Evolutionary conservation across 2,329 filamentous ascomycete genomes (phyloP), one percentile per base, ranked within the genome.

Genomic region (Metarhizium guizhouense): DNA sequence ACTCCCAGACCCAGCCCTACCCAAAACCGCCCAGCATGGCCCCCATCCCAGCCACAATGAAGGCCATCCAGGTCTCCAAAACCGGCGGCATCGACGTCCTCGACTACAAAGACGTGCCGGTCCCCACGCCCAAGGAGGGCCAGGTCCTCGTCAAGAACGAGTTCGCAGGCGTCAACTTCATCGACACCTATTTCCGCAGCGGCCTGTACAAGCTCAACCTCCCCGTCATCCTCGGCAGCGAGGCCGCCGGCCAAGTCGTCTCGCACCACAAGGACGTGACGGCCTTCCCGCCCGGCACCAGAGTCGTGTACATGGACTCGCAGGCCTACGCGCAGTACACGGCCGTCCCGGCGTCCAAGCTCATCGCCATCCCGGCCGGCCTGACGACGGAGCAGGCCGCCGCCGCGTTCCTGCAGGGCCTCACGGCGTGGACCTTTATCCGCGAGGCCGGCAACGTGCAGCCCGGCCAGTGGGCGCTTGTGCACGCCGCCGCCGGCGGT

Each of bases 111-210:
- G 82, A 90, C 65, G 69, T 90, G 3, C 84, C 70, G 18, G 82
- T 95, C 1, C 89, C 90, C 0, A 73, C 77, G 52, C 81, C 80
- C 2, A 75, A 81, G 40, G 81, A 85, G n/a, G 85, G 84, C 57
- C 79, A 95, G 62, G 72, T 96, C 25, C 80, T 96, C 4, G 82
- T 96, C 57, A 87, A 86, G 72, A 95, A 95, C 71, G 82, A 86
- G 60, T 88, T 82, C 67, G 78, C 87, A 51, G 92, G 91, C 57
- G 76, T 96, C 58, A 96, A 96, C 73, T 96, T 82, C 73, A 95
- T 96, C 65, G 92, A 96, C 72, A 95, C 76, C 43, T 95, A 96
- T 74, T 95, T 92, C 80, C 90, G 92, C 68, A 84, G 81, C 13
- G 92, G 92, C 11, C 81, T 95, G 52, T 96, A 96, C 76, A 74